Base-by-base conservation (phyloP, 306 rosid genomes). In the Bauhinia variegata region DNA sequence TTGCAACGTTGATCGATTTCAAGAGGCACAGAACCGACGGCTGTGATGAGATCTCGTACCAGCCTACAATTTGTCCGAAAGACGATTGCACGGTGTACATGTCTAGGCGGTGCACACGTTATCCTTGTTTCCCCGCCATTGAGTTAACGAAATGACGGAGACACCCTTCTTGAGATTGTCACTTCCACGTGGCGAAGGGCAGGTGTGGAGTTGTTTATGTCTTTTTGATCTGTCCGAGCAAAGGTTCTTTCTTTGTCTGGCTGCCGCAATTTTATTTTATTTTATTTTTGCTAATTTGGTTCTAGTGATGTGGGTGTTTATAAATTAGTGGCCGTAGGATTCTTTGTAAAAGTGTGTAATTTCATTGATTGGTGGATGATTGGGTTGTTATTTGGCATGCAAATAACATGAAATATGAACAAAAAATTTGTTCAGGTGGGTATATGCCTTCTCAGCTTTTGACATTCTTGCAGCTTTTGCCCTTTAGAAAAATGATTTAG, bases 51-150 rank as follows among this genome's bases (percentile, higher is more conserved):
- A 86, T 93, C 38, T 53, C 66, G 0, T 93, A 81, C 16, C 88
- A 84, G 0, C 98, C 98, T 2, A 89, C 97, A 0, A 88, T 89
- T 38, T 87, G 93, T 41, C 98, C 98, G 0, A 89, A 80, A 31
- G 98, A 93, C 70, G 98, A 93, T 67, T 89, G 98, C 81, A 78
- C 4, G 81, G 88, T 93, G 6, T 83, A 39, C 19, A 32, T 93
- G 3, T 81, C 79, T 11, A 70, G 51, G 54, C 83, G 96, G 4
- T 72, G 87, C 69, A 9, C 80, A 48, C 80, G 83, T 5, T 87
- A 74, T 36, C 96, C 96, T 0, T 38, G 41, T 5, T 62, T 82
- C 4, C 75, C 79, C 0, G 8, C 0, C 0, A 18, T 46, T 6
- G 44, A 33, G 23, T 13, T 70, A 33, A 18, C 2, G 0, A 30